phyloP scores from a whole-genome alignment of 164 flowering plant genomes.

The Nymphaea thermarum region DNA sequence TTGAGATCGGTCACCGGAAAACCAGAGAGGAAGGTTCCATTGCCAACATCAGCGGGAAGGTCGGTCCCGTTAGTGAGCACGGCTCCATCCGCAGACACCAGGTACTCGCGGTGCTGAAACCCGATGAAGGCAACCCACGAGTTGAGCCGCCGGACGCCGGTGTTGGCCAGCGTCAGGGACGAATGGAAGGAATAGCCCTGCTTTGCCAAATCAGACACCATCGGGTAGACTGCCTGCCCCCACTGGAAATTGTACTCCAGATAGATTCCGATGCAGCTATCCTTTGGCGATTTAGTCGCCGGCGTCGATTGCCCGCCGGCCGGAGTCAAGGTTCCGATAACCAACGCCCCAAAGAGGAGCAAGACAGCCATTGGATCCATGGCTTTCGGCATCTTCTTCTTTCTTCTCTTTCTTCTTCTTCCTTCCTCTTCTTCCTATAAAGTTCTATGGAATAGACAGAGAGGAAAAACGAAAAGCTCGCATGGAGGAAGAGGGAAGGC shows the following conservation, averaged over 20 bases:
- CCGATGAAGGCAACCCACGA: conserved; percentile 59
- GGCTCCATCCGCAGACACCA: conserved; percentile 68
- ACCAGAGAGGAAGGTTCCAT: conserved; percentile 49
- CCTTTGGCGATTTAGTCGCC: not conserved
- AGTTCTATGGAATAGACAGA: no score
- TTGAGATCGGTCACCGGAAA: conserved; percentile 43
- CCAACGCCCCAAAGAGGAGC: no score
- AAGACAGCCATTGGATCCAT: no score
- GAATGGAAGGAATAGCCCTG: conserved; percentile 83
- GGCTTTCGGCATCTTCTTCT: no score
- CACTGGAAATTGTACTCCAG: conserved; percentile 32
- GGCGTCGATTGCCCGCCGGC: no score
- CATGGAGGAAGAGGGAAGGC: no score
- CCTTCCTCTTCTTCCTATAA: no score
- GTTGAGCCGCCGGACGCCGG: conserved; percentile 42
- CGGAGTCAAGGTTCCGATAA: no score
- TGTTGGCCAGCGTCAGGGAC: conserved; percentile 37
- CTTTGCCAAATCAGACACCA: conserved; percentile 42
- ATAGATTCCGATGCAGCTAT: conserved; percentile 54
- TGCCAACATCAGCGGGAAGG: conserved; percentile 50
- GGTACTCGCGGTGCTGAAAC: conserved; percentile 34
- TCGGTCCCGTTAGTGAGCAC: conserved; percentile 55
- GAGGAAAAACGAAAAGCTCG: no score
- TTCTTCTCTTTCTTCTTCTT: no score
- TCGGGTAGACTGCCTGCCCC: conserved; percentile 30